phyloP scores from a whole-genome alignment of 2,329 filamentous ascomycete genomes.

The Penicillium paneum region DNA sequence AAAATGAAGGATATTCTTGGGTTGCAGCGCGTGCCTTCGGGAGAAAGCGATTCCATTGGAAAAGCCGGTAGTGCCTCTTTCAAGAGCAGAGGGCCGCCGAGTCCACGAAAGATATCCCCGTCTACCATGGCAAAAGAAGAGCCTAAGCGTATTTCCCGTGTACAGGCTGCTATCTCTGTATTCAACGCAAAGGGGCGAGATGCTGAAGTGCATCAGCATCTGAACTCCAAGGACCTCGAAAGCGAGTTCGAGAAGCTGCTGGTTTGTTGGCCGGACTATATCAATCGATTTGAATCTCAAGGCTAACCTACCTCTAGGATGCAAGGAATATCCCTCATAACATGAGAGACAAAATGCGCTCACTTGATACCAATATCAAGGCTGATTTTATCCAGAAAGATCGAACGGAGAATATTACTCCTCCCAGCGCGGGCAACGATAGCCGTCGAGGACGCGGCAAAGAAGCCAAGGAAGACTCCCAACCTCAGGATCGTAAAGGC shows the following conservation, averaged over 20 bases:
- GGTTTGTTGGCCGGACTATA: constrained; percentile 42
- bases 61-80: constrained; percentile 17
- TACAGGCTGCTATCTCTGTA: constrained; percentile 63
- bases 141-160: constrained; percentile 52
- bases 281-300: background rate
- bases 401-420: constrained; percentile 63
- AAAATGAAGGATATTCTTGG: constrained; percentile 38
- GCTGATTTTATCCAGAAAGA: constrained; percentile 93
- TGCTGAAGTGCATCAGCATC: constrained; percentile 42
- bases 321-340: constrained; percentile 90
- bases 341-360: constrained; percentile 92
- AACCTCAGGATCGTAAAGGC: constrained; percentile 46
- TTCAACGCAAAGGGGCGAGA: constrained; percentile 56
- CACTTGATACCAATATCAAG: constrained; percentile 83
- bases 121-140: constrained; percentile 31
- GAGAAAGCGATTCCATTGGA: constrained; percentile 17
- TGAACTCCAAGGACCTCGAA: constrained; percentile 57
- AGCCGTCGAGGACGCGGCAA: constrained; percentile 43
- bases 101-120: constrained; percentile 27
- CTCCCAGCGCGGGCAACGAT: constrained; percentile 42
- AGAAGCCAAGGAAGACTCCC: constrained; percentile 39
- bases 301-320: constrained; percentile 55
- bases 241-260: constrained; percentile 61
- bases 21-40: constrained; percentile 27
- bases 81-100: constrained; percentile 16